Conservation (phyloP, 2,329 filamentous ascomycete genomes). For the Aspergillus texensis region DNA sequence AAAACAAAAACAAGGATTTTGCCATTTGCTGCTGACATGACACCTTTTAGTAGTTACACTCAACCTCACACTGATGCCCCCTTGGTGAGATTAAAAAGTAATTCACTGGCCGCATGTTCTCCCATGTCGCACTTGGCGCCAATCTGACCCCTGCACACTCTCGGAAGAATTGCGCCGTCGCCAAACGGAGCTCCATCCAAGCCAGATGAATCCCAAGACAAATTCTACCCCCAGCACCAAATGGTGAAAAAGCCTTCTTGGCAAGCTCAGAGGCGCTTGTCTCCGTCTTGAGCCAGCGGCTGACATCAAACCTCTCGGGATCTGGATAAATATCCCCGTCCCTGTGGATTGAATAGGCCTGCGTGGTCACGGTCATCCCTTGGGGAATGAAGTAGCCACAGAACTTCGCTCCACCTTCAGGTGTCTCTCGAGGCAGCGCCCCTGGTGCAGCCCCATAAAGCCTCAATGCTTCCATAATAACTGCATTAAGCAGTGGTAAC, state of each 20-base stretch:
- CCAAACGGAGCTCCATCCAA: slow-evolving; percentile 56
- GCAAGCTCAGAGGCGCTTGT: slow-evolving; percentile 30
- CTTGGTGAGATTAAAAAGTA: slow-evolving; percentile 47
- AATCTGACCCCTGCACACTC: slow-evolving; percentile 23
- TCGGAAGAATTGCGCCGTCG: slow-evolving; percentile 54
- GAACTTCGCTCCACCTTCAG: slow-evolving; percentile 46
- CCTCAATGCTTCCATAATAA: slow-evolving; percentile 62
- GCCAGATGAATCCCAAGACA: slow-evolving; percentile 71
- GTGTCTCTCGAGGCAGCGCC: slow-evolving; percentile 56
- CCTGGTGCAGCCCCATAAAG: slow-evolving; percentile 61
- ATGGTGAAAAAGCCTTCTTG: slow-evolving; percentile 65
- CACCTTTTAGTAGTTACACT: not conserved
- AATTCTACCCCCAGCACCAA: slow-evolving; percentile 66
- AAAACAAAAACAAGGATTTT: not conserved
- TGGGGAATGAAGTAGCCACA: slow-evolving; percentile 50
- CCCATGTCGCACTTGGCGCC: slow-evolving; percentile 10
- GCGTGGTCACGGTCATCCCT: slow-evolving; percentile 54
- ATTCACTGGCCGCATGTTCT: slow-evolving; percentile 46
- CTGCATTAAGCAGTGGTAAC: slow-evolving; percentile 58
- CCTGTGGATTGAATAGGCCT: slow-evolving; percentile 57
- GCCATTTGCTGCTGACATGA: not conserved
- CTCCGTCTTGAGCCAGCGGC: slow-evolving; percentile 48
- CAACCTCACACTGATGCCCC: slow-evolving; percentile 42
- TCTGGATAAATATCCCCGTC: slow-evolving; percentile 52
- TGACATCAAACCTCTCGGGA: slow-evolving; percentile 54